Conservation (phyloP, 768 basidiomycete genomes). For the Lactarius indigo region DNA sequence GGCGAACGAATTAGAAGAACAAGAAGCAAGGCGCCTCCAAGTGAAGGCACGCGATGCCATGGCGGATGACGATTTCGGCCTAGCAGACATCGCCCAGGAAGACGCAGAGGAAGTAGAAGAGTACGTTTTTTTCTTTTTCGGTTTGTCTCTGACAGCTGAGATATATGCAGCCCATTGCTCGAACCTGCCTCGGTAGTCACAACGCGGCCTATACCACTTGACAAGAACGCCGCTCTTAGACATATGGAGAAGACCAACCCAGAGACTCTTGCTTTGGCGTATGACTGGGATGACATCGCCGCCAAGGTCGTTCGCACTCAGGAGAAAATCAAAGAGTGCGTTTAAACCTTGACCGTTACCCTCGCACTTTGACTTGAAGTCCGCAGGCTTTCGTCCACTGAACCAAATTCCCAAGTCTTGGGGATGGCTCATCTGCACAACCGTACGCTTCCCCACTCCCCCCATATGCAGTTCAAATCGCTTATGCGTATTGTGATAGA, state of each 20-base stretch:
- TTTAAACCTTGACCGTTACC: neutral
- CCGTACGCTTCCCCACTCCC: conserved; percentile 51
- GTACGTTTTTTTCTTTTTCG: conserved; percentile 8
- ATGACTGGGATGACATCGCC: conserved; percentile 78
- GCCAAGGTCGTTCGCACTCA: conserved; percentile 47
- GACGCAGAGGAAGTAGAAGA: conserved; percentile 29
- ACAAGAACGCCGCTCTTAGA: conserved; percentile 57
- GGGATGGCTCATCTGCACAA: conserved; percentile 85
- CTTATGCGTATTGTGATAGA: conserved; percentile 45
- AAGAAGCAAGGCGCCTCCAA: conserved; percentile 81
- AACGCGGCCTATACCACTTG: conserved; percentile 43
- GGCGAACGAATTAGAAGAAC: conserved; percentile 81
- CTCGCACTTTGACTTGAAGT: conserved; percentile 7
- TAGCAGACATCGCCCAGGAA: conserved; percentile 55
- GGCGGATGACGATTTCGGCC: conserved; percentile 79
- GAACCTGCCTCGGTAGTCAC: conserved; percentile 37
- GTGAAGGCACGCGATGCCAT: conserved; percentile 66
- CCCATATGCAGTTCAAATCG: neutral
- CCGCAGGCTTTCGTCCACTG: conserved; percentile 46
- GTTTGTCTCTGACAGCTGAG: neutral
- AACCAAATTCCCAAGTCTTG: conserved; percentile 51
- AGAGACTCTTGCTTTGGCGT: conserved; percentile 73
- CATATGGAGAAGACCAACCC: conserved; percentile 73
- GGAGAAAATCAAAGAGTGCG: conserved; percentile 53
- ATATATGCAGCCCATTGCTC: conserved; percentile 34